A percentile compares a stretch with the other conserved stretches of the same genome.
Evolutionary conservation across 1,139 yeast genomes (phyloP).

Genomic region (Taphrina deformans): DNA sequence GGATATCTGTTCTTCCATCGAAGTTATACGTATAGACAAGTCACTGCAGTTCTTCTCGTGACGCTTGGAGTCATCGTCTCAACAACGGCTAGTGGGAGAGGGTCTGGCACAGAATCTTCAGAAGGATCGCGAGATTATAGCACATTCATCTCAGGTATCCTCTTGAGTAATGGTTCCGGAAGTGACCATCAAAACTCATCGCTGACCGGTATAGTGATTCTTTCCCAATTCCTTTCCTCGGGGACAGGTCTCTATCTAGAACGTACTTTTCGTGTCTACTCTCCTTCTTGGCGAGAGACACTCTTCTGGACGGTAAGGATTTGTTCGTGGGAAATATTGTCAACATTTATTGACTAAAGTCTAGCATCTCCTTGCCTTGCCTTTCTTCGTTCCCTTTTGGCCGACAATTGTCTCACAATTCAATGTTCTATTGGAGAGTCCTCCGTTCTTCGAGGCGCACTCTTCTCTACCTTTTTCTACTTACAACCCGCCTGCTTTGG

Average conservation of each 20-base stretch:
- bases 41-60: conserved; percentile 55
- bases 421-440: conserved; percentile 35
- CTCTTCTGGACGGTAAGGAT: conserved; percentile 53
- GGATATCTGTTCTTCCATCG: conserved; percentile 54
- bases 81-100: conserved; percentile 45
- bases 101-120: neutral
- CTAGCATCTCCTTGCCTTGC: conserved; percentile 57
- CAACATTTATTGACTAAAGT: no score
- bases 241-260: conserved; percentile 61
- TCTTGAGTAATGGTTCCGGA: conserved; percentile 38
- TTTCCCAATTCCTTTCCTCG: conserved; percentile 57
- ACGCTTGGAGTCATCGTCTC: conserved; percentile 61
- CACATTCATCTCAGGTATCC: conserved; percentile 4
- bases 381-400: conserved; percentile 52
- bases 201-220: conserved; percentile 48
- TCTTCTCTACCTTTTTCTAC: neutral
- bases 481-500: conserved; percentile 39
- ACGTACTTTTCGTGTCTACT: conserved; percentile 53
- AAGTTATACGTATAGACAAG: conserved; percentile 52
- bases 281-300: conserved; percentile 64
- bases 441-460: conserved; percentile 27
- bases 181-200: neutral
- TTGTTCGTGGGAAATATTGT: no score
- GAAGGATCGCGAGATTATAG: neutral
- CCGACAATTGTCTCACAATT: conserved; percentile 42